phyloP scores from a whole-genome alignment of 2,329 filamentous ascomycete genomes.

The Colletotrichum sp. region DNA sequence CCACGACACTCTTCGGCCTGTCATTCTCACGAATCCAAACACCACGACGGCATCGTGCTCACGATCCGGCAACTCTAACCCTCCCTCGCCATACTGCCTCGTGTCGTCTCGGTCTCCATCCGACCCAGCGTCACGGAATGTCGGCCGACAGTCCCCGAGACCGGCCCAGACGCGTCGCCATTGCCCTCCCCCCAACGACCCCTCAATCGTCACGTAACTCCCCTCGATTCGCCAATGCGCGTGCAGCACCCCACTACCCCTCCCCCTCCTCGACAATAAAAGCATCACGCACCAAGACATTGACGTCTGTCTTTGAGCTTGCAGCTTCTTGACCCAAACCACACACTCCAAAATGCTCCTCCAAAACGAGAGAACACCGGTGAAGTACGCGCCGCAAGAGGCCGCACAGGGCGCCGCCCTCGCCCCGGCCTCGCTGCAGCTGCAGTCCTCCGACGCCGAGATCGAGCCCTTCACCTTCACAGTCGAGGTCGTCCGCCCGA shows the following conservation, averaged over 20 bases:
- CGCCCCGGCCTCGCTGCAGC: not conserved
- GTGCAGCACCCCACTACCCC: not conserved
- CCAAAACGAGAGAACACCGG: constrained; percentile 12
- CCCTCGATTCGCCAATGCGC: not conserved
- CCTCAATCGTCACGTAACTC: not conserved
- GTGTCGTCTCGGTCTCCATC: not conserved
- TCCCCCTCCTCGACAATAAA: not conserved
- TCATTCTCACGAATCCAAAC: not conserved
- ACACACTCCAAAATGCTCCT: constrained; percentile 1
- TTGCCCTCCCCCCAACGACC: not conserved
- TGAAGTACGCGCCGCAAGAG: constrained; percentile 10
- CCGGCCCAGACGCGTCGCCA: not conserved
- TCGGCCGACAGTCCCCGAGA: not conserved
- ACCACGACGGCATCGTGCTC: not conserved
- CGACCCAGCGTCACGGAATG: not conserved
- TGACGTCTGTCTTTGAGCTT: not conserved
- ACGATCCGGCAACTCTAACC: not conserved
- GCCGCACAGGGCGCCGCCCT: not conserved
- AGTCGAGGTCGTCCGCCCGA: constrained; percentile 66
- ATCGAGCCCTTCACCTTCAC: constrained; percentile 56
- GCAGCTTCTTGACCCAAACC: not conserved
- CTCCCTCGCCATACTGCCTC: not conserved
- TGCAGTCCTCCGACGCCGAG: constrained; percentile 5
- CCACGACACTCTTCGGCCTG: not conserved
- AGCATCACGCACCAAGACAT: not conserved